Evolutionary conservation across 2,329 filamentous ascomycete genomes (phyloP).

Genomic region (Acrodontium crateriforme): DNA sequence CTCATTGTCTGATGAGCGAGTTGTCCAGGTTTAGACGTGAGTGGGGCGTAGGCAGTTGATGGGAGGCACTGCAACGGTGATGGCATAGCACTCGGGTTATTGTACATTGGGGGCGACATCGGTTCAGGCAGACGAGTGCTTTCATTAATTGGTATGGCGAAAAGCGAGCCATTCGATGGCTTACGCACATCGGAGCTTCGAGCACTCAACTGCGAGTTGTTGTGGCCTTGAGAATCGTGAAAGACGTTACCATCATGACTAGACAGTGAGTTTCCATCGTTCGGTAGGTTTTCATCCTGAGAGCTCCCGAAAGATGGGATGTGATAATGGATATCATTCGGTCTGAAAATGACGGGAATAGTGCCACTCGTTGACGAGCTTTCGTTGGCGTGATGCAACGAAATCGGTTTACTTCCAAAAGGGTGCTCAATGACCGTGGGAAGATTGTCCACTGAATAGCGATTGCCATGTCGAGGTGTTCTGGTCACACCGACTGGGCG

Average conservation of each 20-base stretch:
- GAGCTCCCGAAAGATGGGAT: too few species aligned
- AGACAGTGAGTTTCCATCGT: too few species aligned
- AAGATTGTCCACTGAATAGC: constrained; percentile 3
- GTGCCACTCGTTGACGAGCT: constrained; percentile 6
- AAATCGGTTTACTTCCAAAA: too few species aligned
- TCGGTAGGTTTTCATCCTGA: too few species aligned
- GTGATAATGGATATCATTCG: too few species aligned
- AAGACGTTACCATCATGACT: too few species aligned
- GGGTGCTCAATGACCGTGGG: constrained; percentile 2
- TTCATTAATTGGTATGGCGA: too few species aligned
- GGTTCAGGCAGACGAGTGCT: too few species aligned
- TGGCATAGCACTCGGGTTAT: constrained; percentile 16
- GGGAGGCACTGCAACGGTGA: constrained; percentile 15
- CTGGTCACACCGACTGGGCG: background rate
- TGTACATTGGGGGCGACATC: constrained; percentile 10
- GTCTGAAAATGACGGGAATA: constrained; percentile 6
- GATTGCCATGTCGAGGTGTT: constrained; percentile 1
- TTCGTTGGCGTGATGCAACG: constrained; percentile 1
- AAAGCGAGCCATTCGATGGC: too few species aligned
- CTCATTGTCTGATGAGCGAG: constrained; percentile 1
- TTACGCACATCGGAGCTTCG: too few species aligned
- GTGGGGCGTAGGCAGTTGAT: constrained; percentile 9
- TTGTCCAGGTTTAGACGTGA: constrained; percentile 3
- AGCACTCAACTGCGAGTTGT: too few species aligned
- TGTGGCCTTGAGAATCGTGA: too few species aligned